Conservation (phyloP, 176 grass and related monocot genomes). For the Musa itinerans region DNA sequence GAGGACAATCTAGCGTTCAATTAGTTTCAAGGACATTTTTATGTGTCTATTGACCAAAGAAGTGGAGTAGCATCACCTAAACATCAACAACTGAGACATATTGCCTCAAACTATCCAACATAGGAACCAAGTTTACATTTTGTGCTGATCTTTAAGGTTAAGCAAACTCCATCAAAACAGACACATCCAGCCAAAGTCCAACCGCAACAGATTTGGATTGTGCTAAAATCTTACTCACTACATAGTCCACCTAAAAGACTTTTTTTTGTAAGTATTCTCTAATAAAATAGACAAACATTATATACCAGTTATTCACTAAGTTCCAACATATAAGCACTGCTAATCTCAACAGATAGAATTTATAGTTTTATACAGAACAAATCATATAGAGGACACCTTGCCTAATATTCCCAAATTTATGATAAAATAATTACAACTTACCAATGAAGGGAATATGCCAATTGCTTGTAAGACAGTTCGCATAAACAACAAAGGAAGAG, state of each 20-base stretch:
- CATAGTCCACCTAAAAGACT: too few relatives aligned
- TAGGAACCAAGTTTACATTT: background rate
- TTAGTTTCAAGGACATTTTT: background rate
- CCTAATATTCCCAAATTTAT: too few relatives aligned
- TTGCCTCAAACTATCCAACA: background rate
- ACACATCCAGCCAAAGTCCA: background rate
- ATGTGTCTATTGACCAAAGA: background rate
- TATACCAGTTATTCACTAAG: background rate
- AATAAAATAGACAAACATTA: background rate
- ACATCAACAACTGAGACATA: background rate
- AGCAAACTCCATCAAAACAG: background rate
- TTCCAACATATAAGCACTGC: too few relatives aligned
- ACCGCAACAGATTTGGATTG: too few relatives aligned
- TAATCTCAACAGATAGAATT: too few relatives aligned
- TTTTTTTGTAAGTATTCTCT: background rate
- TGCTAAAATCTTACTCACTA: too few relatives aligned
- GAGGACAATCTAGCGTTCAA: background rate
- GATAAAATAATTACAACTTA: constrained; percentile 26
- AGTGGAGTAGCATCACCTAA: background rate
- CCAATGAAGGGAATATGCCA: constrained; percentile 73
- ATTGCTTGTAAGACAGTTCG: constrained; percentile 94
- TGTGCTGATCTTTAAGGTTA: background rate
- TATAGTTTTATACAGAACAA: too few relatives aligned
- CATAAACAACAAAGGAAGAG: constrained; percentile 97
- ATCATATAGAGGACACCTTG: too few relatives aligned